These are phyloP conservation scores for Rhizopogon rudus DNA, from an alignment of 768 basidiomycete species.

Conservation along the genomic window DNA sequence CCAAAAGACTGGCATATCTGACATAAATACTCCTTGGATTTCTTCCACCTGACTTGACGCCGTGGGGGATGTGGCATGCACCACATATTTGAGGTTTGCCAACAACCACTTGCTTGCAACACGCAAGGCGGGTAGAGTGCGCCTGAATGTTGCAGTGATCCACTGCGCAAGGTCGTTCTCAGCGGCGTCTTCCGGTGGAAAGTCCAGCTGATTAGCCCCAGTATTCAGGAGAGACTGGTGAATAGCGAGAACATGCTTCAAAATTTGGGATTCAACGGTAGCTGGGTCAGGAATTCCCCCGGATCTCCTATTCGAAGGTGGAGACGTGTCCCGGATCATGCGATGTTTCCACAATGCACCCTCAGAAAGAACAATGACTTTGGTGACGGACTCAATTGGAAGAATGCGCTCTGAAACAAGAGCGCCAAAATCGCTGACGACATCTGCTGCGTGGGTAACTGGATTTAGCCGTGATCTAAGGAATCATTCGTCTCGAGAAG, in stretches of 20 bases:
- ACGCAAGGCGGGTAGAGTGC: slow-evolving; percentile 82
- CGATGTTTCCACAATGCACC: slow-evolving; percentile 84
- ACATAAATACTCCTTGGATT: slow-evolving; percentile 20
- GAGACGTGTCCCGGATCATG: slow-evolving; percentile 53
- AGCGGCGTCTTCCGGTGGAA: slow-evolving; percentile 47
- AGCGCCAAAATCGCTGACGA: slow-evolving; percentile 50
- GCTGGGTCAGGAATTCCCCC: slow-evolving; percentile 19
- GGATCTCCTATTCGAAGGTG: slow-evolving; percentile 23
- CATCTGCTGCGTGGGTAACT: slow-evolving; percentile 40
- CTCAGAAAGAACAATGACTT: slow-evolving; percentile 67
- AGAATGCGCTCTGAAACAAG: slow-evolving; percentile 68
- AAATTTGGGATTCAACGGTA: slow-evolving; percentile 58
- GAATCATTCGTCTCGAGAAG: slow-evolving; percentile 3
- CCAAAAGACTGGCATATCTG: slow-evolving; percentile 60
- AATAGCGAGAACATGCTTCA: slow-evolving; percentile 63
- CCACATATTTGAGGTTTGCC: slow-evolving; percentile 66
- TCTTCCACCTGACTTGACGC: slow-evolving; percentile 6
- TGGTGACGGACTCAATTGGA: slow-evolving; percentile 71
- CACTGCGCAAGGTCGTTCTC: slow-evolving; percentile 67
- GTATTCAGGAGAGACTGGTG: slow-evolving; percentile 61
- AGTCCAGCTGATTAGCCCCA: slow-evolving; percentile 55
- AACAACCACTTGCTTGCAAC: slow-evolving; percentile 88
- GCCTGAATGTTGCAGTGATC: slow-evolving; percentile 82
- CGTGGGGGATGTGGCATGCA: slow-evolving; percentile 38
- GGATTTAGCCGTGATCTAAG: slow-evolving; percentile 38